Conservation (phyloP, 352 stramenopile genomes). For the Pythium myriotylum region DNA sequence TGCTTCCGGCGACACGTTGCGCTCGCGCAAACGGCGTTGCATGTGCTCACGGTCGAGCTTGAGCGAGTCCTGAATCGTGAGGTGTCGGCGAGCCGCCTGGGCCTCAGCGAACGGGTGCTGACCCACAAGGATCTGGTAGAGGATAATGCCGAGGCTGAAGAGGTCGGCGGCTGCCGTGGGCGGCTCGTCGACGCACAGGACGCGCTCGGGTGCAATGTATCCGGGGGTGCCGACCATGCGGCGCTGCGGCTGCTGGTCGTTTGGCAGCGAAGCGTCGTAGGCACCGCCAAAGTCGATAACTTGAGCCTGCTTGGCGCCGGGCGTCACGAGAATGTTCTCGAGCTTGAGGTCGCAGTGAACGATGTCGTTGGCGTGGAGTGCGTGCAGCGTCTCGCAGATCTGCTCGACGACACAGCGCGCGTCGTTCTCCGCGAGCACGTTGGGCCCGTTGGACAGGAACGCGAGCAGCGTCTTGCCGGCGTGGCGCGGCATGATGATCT, state of each 20-base stretch:
- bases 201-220: constrained; percentile 62
- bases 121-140: constrained; percentile 63
- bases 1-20: constrained; percentile 35
- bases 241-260: background rate
- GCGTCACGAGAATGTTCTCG: constrained; percentile 91
- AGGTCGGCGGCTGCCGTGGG: constrained; percentile 49
- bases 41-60: constrained; percentile 46
- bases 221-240: constrained; percentile 64
- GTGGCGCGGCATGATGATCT: constrained; percentile 62
- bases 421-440: constrained; percentile 33
- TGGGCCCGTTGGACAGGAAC: constrained; percentile 32
- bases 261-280: constrained; percentile 31
- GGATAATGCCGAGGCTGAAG: constrained; percentile 62
- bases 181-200: constrained; percentile 35
- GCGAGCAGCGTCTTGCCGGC: constrained; percentile 47
- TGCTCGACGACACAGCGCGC: constrained; percentile 42
- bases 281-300: constrained; percentile 72
- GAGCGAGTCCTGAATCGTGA: constrained; percentile 50
- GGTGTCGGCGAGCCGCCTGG: constrained; percentile 22
- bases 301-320: constrained; percentile 29
- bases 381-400: constrained; percentile 85
- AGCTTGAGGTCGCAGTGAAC: constrained; percentile 99
- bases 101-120: constrained; percentile 52
- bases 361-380: constrained; percentile 90
- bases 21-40: constrained; percentile 29